Base-by-base conservation (phyloP, 768 basidiomycete genomes). In the Astraeus odoratus region DNA sequence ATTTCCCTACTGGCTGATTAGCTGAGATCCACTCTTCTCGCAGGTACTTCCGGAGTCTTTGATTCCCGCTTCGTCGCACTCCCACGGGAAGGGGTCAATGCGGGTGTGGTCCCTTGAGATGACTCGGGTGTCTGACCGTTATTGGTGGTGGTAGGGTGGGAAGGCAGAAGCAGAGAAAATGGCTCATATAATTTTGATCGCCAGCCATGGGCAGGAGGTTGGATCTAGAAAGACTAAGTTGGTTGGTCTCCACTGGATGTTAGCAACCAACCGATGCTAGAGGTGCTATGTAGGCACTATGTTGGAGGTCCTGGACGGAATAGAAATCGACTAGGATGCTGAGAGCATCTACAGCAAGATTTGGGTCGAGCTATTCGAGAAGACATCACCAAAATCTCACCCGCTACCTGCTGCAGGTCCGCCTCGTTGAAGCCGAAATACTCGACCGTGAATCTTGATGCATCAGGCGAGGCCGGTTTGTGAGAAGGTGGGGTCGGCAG, bases 401-500 rank as follows among this genome's bases (percentile, higher is more conserved):
- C 86, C 65, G 80, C 73, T 34, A 87, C 73, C 39, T 69, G 65
- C 16, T 61, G 60, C 31, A 85, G 65, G 53, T 89, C 81, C 25
- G 64, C 54, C 47, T 82, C 77, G 43, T 67, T 74, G 48, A 90
- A 75, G 10, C 73, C 72, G 56, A 83, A 85, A 56, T 80, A 71
- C 51, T 85, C 81, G 35, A 86, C 67, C 8, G 76, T 82, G 56
- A 79, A 78, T 47, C 84, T 74, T 31, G 78, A 75, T 16, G 77
- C 76, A 55, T 85, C 81, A 40, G 85, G 83, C 29, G 82, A 84
- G 29, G 77, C 70, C 15, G 83, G 76, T 52, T 86, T 81, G 54
- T 86, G 77, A 19, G 85, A 80, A 19, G 87, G 87, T 26, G 87
- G 87, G 5, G 86, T 89, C 40, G 84, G 87, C 51, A 90, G 72